A percentile compares a stretch with the other conserved stretches of the same genome.
Conservation (phyloP, 176 grass and related monocot genomes). For the Pharus latifolius region DNA sequence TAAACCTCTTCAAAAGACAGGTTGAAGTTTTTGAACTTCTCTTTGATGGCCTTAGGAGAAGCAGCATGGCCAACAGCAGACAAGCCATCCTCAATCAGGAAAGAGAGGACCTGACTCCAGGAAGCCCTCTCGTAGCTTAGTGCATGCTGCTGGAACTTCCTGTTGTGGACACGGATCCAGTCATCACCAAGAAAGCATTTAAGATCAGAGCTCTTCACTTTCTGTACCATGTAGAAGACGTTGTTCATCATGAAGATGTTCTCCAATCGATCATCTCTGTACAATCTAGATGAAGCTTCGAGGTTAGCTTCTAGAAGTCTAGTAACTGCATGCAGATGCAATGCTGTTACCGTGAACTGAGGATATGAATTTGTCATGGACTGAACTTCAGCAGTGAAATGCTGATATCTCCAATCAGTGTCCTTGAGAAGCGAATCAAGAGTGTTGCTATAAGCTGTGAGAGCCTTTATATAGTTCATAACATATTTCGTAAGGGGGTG, state of each 20-base stretch:
- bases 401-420: conserved; percentile 18
- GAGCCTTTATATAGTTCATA: conserved; percentile 87
- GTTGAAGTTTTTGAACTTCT: conserved; percentile 86
- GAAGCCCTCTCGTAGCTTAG: conserved; percentile 69
- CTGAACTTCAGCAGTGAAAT: conserved; percentile 21
- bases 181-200: conserved; percentile 74
- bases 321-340: conserved; percentile 41
- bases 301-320: conserved; percentile 64
- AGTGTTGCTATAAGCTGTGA: conserved; percentile 61
- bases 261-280: conserved; percentile 50
- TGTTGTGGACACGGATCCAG: conserved; percentile 78
- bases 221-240: conserved; percentile 88
- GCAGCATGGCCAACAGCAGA: conserved; percentile 23
- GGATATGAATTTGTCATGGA: conserved; percentile 1
- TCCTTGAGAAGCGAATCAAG: conserved; percentile 68
- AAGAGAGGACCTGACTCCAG: conserved; percentile 66
- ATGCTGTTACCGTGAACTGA: conserved; percentile 23
- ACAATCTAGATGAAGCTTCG: conserved; percentile 47
- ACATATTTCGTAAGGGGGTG: conserved; percentile 91
- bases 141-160: conserved; percentile 64
- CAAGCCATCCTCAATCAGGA: conserved; percentile 61
- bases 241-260: conserved; percentile 95
- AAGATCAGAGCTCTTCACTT: conserved; percentile 80
- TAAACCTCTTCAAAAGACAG: conserved; percentile 84
- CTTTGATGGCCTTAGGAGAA: conserved; percentile 57